These are phyloP conservation scores for Metschnikowia aberdeeniae DNA, from an alignment of 805 yeast species.

Conservation along the genomic window DNA sequence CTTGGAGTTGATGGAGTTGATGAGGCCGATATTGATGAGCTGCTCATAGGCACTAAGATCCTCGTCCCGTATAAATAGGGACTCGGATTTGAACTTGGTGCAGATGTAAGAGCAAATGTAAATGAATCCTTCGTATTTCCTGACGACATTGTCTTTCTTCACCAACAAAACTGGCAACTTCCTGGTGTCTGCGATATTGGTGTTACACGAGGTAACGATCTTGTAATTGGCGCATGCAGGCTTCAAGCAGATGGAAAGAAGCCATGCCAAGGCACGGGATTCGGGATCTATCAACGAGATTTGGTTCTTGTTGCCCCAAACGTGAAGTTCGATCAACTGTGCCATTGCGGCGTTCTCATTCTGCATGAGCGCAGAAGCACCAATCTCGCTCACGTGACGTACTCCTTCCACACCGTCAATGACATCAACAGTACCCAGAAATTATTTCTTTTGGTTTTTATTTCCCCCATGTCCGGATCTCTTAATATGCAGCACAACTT, in stretches of 20 bases:
- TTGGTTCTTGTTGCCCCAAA: constrained; percentile 47
- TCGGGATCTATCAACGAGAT: constrained; percentile 50
- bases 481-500: too few relatives aligned
- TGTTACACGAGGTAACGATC: constrained; percentile 55
- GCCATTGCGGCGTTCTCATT: constrained; percentile 1
- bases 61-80: constrained; percentile 11
- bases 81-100: constrained; percentile 10
- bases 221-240: constrained; percentile 17
- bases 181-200: constrained; percentile 47
- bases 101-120: constrained; percentile 33
- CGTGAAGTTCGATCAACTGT: constrained; percentile 34
- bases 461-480: background rate
- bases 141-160: constrained; percentile 13
- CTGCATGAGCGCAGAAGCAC: background rate
- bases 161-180: constrained; percentile 46
- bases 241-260: constrained; percentile 24
- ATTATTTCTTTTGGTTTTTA: background rate
- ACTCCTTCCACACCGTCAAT: background rate
- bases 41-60: constrained; percentile 16
- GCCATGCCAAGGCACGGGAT: constrained; percentile 45
- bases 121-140: constrained; percentile 37
- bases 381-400: constrained; percentile 1
- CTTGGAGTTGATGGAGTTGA: constrained; percentile 39
- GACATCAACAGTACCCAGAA: background rate
- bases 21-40: constrained; percentile 43